Conservation (phyloP, 2,329 filamentous ascomycete genomes). For the Talaromyces atroroseus region DNA sequence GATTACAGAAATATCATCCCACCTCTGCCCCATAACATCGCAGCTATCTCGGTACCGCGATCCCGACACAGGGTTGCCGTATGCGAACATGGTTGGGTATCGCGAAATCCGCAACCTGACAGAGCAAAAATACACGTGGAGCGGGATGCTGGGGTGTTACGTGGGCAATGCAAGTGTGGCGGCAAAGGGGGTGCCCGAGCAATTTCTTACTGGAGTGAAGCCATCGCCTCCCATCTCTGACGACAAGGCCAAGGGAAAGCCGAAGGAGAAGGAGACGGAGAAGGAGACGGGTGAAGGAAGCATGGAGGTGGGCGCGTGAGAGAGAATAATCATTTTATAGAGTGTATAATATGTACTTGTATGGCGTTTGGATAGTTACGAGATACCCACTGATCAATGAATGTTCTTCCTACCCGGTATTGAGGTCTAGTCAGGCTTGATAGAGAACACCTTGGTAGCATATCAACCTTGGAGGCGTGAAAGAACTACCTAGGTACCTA, state of each 20-base stretch:
- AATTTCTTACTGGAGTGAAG: constrained; percentile 52
- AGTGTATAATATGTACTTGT: not conserved
- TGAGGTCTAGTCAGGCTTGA: too few species aligned
- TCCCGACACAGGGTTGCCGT: constrained; percentile 75
- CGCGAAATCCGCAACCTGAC: constrained; percentile 68
- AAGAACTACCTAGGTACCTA: too few species aligned
- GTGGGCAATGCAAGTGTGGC: constrained; percentile 58
- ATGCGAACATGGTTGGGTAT: constrained; percentile 73
- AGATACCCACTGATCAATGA: constrained; percentile 3
- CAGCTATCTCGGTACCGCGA: constrained; percentile 78
- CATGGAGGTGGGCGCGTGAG: not conserved
- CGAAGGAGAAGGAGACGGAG: not conserved
- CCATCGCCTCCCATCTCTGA: not conserved
- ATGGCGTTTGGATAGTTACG: not conserved
- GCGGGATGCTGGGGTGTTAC: constrained; percentile 73
- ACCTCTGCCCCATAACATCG: constrained; percentile 76
- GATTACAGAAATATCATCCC: constrained; percentile 37
- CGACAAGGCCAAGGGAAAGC: not conserved
- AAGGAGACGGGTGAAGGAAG: too few species aligned
- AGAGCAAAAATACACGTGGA: constrained; percentile 75
- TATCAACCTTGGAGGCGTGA: too few species aligned
- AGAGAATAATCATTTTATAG: too few species aligned
- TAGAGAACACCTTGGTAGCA: too few species aligned
- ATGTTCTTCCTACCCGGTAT: too few species aligned
- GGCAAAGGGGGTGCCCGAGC: constrained; percentile 72